Evolutionary conservation across 192 early-diverging fungal species (phyloP).

Genomic region (Cetraspora pellucida): DNA sequence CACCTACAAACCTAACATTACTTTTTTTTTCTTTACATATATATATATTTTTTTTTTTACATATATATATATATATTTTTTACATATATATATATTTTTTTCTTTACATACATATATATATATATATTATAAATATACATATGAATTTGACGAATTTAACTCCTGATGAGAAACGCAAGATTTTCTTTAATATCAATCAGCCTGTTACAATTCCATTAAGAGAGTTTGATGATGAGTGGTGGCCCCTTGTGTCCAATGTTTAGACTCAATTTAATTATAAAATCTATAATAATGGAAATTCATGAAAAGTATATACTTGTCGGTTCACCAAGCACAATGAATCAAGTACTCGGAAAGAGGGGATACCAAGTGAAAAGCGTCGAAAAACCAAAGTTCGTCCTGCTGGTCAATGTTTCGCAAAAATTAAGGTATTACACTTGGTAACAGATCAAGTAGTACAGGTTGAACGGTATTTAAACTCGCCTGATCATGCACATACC

Average conservation of each 20-base stretch:
- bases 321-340: not conserved
- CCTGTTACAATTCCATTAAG: conserved; percentile 5
- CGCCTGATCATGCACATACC: conserved; percentile 4
- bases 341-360: not conserved
- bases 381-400: not conserved
- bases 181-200: conserved; percentile 7
- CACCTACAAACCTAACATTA: too few relatives aligned
- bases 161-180: conserved; percentile 16
- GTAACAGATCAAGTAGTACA: not conserved
- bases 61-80: too few relatives aligned
- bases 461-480: not conserved
- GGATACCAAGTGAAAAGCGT: not conserved
- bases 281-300: not conserved
- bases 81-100: too few relatives aligned
- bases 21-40: too few relatives aligned
- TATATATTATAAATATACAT: too few relatives aligned
- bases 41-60: too few relatives aligned
- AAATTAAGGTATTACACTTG: conserved; percentile 5
- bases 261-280: not conserved
- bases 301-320: not conserved
- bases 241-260: conserved; percentile 27
- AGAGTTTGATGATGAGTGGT: conserved; percentile 30
- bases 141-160: not conserved
- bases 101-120: too few relatives aligned
- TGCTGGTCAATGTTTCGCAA: not conserved